A percentile compares a stretch with the other conserved stretches of the same genome.
Evolutionary conservation across 495 filamentous ascomycete genomes (phyloP).

Genomic region (Penicillium ochrochloron): DNA sequence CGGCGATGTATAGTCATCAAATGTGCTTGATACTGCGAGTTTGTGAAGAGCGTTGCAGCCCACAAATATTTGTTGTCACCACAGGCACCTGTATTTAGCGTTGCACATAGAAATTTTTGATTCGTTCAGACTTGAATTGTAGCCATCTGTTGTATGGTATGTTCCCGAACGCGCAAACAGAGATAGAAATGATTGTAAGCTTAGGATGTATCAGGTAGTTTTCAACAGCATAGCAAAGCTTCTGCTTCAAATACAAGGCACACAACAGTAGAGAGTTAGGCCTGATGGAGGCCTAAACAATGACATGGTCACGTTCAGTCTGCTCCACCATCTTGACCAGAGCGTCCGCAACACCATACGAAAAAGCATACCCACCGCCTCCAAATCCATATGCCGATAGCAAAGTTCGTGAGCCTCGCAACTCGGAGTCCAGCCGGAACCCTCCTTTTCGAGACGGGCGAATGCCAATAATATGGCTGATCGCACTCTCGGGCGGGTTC

Average conservation of each 20-base stretch:
- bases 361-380: slow-evolving; percentile 51
- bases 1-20: neutral
- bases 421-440: slow-evolving; percentile 44
- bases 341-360: slow-evolving; percentile 48
- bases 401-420: slow-evolving; percentile 31
- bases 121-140: neutral
- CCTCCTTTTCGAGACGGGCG: slow-evolving; percentile 45
- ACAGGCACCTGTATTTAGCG: slow-evolving; percentile 5
- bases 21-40: neutral
- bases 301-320: slow-evolving; percentile 41
- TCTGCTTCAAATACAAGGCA: too few species aligned
- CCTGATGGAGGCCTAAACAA: slow-evolving; percentile 12
- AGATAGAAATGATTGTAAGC: too few species aligned
- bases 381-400: slow-evolving; percentile 52
- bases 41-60: neutral
- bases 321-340: slow-evolving; percentile 46
- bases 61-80: neutral
- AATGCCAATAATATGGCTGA: slow-evolving; percentile 49
- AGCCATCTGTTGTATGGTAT: neutral
- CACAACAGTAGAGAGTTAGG: neutral
- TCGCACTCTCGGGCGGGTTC: slow-evolving; percentile 32
- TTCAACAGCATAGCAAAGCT: too few species aligned
- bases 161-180: too few species aligned
- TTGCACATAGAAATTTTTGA: neutral
- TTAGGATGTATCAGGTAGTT: too few species aligned